Conservation (phyloP, 2,329 filamentous ascomycete species). For the Aspergillaceae sp. region DNA sequence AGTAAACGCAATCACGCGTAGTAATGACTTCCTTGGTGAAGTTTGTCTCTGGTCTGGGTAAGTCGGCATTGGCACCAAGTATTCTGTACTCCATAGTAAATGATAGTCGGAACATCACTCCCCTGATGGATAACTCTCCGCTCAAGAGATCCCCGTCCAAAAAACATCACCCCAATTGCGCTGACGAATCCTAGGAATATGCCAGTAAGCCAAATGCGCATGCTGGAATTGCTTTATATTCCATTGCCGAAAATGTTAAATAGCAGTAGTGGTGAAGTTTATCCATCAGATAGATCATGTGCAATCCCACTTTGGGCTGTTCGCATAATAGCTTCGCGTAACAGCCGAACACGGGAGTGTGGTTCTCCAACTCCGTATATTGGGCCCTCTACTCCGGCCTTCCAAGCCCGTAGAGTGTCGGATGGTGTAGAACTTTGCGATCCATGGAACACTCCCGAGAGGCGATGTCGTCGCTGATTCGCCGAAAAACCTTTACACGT, state of each 20-base stretch:
- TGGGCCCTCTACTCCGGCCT: conserved; percentile 3
- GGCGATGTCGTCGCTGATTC: no score
- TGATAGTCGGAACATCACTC: not conserved
- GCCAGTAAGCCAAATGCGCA: not conserved
- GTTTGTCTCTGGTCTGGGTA: not conserved
- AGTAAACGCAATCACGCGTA: no score
- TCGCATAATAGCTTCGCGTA: not conserved
- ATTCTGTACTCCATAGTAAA: not conserved
- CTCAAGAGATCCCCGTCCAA: not conserved
- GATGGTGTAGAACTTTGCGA: no score
- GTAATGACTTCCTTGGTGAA: not conserved
- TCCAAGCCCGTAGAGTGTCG: conserved; percentile 1
- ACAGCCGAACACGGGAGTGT: not conserved
- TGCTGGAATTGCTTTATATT: not conserved
- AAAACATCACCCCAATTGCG: not conserved
- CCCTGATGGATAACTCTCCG: not conserved
- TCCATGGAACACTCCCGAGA: no score
- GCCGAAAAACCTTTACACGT: no score
- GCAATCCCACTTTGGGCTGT: not conserved
- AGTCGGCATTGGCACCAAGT: not conserved
- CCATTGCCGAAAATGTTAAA: no score
- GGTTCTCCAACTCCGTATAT: not conserved
- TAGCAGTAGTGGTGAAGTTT: no score
- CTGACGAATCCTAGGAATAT: not conserved
- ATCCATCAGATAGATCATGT: not conserved